Conservation (phyloP, 2,329 filamentous ascomycete species). For the Dothistroma pini region DNA sequence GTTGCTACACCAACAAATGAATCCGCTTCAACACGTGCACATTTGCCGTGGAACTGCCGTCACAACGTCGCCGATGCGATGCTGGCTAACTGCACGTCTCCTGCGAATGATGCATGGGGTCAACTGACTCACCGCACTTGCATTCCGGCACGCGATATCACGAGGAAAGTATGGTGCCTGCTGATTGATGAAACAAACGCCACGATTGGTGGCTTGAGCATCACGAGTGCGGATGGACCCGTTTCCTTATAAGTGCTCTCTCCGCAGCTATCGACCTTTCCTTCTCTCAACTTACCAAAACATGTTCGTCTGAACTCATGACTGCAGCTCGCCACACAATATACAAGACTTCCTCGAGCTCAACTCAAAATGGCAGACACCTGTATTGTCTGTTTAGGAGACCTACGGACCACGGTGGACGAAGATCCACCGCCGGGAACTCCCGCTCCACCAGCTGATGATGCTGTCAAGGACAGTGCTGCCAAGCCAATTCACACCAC, state of each 20-base stretch:
- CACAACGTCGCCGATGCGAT: not conserved
- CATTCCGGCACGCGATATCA: not conserved
- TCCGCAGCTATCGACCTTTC: conserved; percentile 14
- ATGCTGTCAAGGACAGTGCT: conserved; percentile 24
- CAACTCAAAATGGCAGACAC: conserved; percentile 56
- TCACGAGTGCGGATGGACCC: not conserved
- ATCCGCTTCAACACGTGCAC: not conserved
- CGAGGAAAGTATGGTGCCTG: not conserved
- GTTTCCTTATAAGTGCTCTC: conserved; percentile 11
- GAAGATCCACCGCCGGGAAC: conserved; percentile 43
- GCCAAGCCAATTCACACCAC: conserved; percentile 27
- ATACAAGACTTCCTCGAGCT: conserved; percentile 9
- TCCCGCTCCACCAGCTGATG: conserved; percentile 21
- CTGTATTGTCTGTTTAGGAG: conserved; percentile 69
- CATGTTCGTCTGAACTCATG: conserved; percentile 14
- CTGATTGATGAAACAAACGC: not conserved
- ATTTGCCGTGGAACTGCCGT: not conserved
- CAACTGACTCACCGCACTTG: not conserved
- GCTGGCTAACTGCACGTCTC: not conserved
- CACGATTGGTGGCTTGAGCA: not conserved
- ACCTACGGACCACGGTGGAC: conserved; percentile 59
- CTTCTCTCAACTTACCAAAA: conserved; percentile 10
- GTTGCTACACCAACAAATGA: not conserved
- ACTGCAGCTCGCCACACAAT: conserved; percentile 11
- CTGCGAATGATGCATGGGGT: not conserved